A percentile compares a stretch with the other conserved stretches of the same genome.
phyloP scores from a whole-genome alignment of 2,329 filamentous ascomycete species.

The Clarireedia monteithiana region DNA sequence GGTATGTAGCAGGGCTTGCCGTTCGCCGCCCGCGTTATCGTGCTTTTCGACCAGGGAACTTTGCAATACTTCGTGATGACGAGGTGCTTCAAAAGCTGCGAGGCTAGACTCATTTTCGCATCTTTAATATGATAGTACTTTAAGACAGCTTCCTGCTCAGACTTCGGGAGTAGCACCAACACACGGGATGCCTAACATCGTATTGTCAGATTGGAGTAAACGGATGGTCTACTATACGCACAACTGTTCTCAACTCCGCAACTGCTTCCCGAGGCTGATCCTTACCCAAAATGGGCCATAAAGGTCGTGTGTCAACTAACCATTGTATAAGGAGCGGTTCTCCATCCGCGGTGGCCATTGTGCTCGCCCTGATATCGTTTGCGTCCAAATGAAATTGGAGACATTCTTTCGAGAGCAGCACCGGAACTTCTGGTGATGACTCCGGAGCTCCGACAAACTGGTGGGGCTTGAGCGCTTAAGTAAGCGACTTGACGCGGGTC shows the following conservation, averaged over 20 bases:
- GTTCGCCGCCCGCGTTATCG: slow-evolving; percentile 45
- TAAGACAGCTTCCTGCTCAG: slow-evolving; percentile 50
- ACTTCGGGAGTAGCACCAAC: slow-evolving; percentile 42
- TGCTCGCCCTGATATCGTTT: neutral
- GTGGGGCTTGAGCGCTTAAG: no score
- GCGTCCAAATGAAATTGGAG: no score
- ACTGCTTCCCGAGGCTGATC: slow-evolving; percentile 26
- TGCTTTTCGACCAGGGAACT: slow-evolving; percentile 53
- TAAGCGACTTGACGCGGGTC: no score
- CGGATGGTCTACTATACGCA: slow-evolving; percentile 11
- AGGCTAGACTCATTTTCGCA: slow-evolving; percentile 66
- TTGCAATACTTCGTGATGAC: slow-evolving; percentile 51
- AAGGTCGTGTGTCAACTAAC: slow-evolving; percentile 50
- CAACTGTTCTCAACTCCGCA: slow-evolving; percentile 30
- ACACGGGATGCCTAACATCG: slow-evolving; percentile 42
- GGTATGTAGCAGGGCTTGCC: slow-evolving; percentile 36
- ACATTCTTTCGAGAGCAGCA: no score
- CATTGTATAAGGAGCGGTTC: slow-evolving; percentile 44
- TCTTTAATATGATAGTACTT: slow-evolving; percentile 61
- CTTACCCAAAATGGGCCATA: slow-evolving; percentile 44
- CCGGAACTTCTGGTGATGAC: no score
- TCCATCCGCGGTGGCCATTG: neutral
- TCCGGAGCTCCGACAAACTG: no score
- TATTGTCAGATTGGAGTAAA: neutral
- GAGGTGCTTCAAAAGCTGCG: slow-evolving; percentile 65